These are phyloP conservation scores for Penicillium silybi DNA, from an alignment of 495 filamentous ascomycete species.

Conservation along the genomic window DNA sequence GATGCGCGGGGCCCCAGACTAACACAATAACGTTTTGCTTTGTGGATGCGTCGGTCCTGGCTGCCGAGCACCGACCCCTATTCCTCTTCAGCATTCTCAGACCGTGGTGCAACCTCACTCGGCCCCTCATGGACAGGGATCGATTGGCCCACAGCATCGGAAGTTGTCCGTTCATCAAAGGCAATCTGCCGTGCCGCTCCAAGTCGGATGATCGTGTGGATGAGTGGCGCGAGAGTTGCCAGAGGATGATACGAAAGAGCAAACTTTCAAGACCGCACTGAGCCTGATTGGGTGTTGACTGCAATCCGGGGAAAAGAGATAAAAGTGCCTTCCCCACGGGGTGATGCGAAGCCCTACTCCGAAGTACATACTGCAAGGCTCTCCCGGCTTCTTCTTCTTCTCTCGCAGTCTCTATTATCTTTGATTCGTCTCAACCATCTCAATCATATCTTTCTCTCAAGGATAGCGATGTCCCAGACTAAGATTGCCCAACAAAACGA, in stretches of 20 bases:
- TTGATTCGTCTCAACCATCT: neutral
- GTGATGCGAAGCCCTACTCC: conserved; percentile 16
- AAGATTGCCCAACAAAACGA: conserved; percentile 17
- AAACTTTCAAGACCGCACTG: neutral
- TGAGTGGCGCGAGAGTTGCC: neutral
- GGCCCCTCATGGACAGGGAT: neutral
- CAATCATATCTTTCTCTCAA: neutral
- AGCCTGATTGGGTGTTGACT: conserved; percentile 11
- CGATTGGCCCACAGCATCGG: conserved; percentile 14
- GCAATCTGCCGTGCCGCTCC: neutral
- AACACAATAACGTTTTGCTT: neutral
- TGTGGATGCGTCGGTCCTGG: conserved; percentile 9
- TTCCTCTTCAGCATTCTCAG: neutral
- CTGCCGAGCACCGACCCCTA: conserved; percentile 26
- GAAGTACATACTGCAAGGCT: neutral
- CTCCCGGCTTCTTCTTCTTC: neutral
- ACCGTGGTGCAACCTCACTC: neutral
- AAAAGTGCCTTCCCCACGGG: conserved; percentile 33
- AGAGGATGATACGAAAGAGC: neutral
- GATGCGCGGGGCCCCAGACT: neutral
- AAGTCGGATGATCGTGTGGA: neutral
- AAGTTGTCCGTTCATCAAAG: conserved; percentile 18
- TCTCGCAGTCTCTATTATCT: neutral
- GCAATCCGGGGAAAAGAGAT: conserved; percentile 16
- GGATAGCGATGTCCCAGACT: conserved; percentile 22